A percentile compares a stretch with the other conserved stretches of the same genome.
phyloP scores from a whole-genome alignment of 495 filamentous ascomycete genomes.

The Talaromyces liani region DNA sequence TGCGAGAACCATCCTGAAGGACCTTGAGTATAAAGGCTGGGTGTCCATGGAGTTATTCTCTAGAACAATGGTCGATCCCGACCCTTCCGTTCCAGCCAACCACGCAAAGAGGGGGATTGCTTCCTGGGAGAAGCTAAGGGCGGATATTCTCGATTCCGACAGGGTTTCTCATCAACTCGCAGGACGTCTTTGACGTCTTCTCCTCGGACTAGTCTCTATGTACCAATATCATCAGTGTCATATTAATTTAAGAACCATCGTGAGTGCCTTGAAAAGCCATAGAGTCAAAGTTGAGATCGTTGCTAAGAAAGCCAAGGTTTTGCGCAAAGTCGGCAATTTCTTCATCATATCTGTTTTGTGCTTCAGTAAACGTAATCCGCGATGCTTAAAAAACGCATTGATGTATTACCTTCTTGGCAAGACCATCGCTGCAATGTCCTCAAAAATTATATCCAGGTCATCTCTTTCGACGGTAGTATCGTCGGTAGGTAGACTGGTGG shows the following conservation, averaged over 20 bases:
- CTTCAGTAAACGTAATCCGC: not conserved
- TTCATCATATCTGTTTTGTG: constrained; percentile 12
- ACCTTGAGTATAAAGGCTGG: constrained; percentile 59
- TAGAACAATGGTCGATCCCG: constrained; percentile 51
- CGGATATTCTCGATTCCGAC: constrained; percentile 22
- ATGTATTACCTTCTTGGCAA: constrained; percentile 13
- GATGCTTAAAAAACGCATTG: not conserved
- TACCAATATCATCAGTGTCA: constrained; percentile 41
- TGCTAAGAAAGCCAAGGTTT: constrained; percentile 21
- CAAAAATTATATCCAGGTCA: constrained; percentile 18
- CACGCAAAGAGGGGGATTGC: constrained; percentile 57
- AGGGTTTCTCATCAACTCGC: constrained; percentile 52
- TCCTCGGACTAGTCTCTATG: constrained; percentile 43
- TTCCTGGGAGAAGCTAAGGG: constrained; percentile 50
- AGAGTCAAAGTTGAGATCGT: constrained; percentile 19
- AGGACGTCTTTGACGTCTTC: constrained; percentile 50
- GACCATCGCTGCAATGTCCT: constrained; percentile 17
- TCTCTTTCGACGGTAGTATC: constrained; percentile 8
- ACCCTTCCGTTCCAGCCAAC: constrained; percentile 46
- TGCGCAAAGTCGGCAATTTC: constrained; percentile 16
- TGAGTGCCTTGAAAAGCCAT: constrained; percentile 43
- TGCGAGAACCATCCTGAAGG: constrained; percentile 45
- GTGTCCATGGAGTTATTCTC: constrained; percentile 76
- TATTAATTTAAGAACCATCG: constrained; percentile 63
- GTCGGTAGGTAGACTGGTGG: not conserved